Evolutionary conservation across 2,329 filamentous ascomycete genomes (phyloP).

Genomic region (Zopfia rhizophila): DNA sequence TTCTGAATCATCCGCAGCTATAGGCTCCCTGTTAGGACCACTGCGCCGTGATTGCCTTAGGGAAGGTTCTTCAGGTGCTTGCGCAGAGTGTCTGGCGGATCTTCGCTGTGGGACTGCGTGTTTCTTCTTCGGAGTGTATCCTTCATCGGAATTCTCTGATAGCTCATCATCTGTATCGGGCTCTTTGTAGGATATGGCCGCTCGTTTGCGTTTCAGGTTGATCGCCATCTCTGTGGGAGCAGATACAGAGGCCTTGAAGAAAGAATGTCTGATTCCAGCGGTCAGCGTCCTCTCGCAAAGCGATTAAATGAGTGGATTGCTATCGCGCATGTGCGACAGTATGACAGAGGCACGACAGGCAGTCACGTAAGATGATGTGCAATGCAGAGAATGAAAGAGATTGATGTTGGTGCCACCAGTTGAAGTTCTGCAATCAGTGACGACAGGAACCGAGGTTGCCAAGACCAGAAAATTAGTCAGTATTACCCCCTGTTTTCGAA

Average conservation of each 20-base stretch:
- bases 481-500: too few species aligned
- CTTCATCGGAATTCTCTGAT: slow-evolving; percentile 30
- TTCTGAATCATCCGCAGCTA: slow-evolving; percentile 9
- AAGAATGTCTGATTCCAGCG: neutral
- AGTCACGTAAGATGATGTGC: neutral
- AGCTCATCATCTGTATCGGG: slow-evolving; percentile 47
- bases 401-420: too few species aligned
- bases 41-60: slow-evolving; percentile 16
- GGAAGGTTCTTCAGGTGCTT: slow-evolving; percentile 23
- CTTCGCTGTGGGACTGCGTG: slow-evolving; percentile 34
- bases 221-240: slow-evolving; percentile 31
- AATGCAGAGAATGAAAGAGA: too few species aligned
- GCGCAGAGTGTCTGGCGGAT: slow-evolving; percentile 32
- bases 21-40: slow-evolving; percentile 11
- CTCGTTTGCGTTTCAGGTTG: slow-evolving; percentile 48
- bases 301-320: neutral
- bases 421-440: too few species aligned
- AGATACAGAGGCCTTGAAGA: neutral
- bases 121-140: slow-evolving; percentile 20
- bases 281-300: neutral
- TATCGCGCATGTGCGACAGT: neutral
- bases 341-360: too few species aligned
- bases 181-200: slow-evolving; percentile 49
- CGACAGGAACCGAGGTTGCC: too few species aligned
- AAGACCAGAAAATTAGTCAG: too few species aligned